Base-by-base conservation (phyloP, 108 stramenopile genomes). In the Licmophora abbreviata region DNA sequence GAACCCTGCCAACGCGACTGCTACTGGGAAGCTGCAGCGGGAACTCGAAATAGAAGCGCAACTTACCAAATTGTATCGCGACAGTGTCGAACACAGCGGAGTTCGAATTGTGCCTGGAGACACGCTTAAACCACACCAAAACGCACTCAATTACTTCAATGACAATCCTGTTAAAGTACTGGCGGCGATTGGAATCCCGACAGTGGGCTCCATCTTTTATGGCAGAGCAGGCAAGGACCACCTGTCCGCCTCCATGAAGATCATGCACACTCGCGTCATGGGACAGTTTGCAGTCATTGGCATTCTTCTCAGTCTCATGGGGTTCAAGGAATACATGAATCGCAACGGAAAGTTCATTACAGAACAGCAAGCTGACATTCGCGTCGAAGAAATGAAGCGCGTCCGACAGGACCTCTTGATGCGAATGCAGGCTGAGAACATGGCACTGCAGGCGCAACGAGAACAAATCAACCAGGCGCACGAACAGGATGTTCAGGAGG, bases 191-290 rank as follows among this genome's bases (percentile, higher is more conserved):
- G 84, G 81, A 20, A 59, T 86, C 36, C 84, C 88, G 1, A 61
- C 82, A 10, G 77, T 90, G 27, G 64, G 54, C 21, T 74, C 63
- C 34, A 84, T 90, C 44, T 83, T 83, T 51, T 71, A 81, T 47
- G 82, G 81, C 10, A 67, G 71, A 22, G 51, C 50, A 38, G 79
- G 79, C 15, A 77, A 90, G 48, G 54, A 83, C 31, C 81, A 81
- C 42, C 66, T 85, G 32, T 65, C 71, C 45, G 37, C 74, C 2
- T 68, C 73, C 53, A 68, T 69, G 64, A 79, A 81, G 50, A 22
- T 90, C 0, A 69, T 90, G 69, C 88, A 90, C 54, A 90, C 88
- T 37, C 84, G 88, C 66, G 88, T 90, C 48, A 71, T 81, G 54
- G 88, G 88, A 31, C 88, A 90, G 52, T 83, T 83, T 54, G 71